Evolutionary conservation across 1,139 yeast genomes (phyloP).

Genomic region (Saccharomyces hybrid): DNA sequence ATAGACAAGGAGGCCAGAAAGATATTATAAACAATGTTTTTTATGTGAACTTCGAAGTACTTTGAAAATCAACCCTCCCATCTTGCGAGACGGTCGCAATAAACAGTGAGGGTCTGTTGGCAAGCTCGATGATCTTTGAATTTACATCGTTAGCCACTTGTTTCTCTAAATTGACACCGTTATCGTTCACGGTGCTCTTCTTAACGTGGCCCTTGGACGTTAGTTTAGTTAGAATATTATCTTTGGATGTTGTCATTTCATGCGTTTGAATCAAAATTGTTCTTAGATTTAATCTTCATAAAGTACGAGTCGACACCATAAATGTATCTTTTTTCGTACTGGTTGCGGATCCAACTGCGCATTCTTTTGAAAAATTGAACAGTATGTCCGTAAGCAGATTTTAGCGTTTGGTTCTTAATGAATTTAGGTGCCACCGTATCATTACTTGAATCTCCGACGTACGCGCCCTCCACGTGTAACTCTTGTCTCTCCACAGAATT

Average conservation of each 20-base stretch:
- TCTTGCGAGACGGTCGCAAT: conserved; percentile 13
- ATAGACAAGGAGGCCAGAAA: neutral
- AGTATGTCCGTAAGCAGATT: conserved; percentile 9
- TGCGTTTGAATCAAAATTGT: conserved; percentile 24
- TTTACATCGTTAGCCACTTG: neutral
- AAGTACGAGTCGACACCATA: conserved; percentile 16
- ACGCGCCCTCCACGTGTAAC: neutral
- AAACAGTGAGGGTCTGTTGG: neutral
- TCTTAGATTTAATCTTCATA: conserved; percentile 26
- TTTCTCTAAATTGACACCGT: neutral
- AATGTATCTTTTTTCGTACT: conserved; percentile 4
- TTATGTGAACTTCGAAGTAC: conserved; percentile 16
- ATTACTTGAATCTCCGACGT: neutral
- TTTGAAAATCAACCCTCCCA: conserved; percentile 16
- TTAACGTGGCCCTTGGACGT: conserved; percentile 17
- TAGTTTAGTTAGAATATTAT: conserved; percentile 8
- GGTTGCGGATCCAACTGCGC: neutral
- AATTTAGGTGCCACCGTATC: neutral
- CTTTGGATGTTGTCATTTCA: conserved; percentile 12
- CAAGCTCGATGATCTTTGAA: neutral
- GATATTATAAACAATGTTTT: neutral
- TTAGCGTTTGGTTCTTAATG: conserved; percentile 5
- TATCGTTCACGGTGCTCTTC: conserved; percentile 3
- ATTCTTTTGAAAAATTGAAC: conserved; percentile 12
- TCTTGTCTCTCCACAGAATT: conserved; percentile 10